phyloP scores from a whole-genome alignment of 2,329 filamentous ascomycete genomes.

The Sphaerulina vaccinii region DNA sequence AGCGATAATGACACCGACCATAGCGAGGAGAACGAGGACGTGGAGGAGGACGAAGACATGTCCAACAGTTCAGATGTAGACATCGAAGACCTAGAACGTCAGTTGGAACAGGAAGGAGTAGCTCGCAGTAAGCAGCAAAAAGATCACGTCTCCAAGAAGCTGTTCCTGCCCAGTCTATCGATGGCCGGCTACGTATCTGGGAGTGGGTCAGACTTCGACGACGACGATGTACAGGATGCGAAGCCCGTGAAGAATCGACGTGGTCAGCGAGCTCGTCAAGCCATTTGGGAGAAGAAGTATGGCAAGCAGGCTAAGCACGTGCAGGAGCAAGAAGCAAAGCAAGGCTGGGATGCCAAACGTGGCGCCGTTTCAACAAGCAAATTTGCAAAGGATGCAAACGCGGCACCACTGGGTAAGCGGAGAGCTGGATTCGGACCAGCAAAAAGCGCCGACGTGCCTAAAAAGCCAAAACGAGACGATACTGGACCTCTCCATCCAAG shows the following conservation, averaged over 20 bases:
- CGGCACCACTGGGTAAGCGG: constrained; percentile 17
- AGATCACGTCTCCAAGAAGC: constrained; percentile 44
- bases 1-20: constrained; percentile 36
- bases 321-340: constrained; percentile 49
- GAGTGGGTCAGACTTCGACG: constrained; percentile 69
- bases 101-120: constrained; percentile 29
- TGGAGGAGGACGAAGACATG: constrained; percentile 29
- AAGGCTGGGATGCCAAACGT: constrained; percentile 59
- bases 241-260: constrained; percentile 68
- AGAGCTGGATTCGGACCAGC: constrained; percentile 2
- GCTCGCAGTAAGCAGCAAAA: constrained; percentile 10
- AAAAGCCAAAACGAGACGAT: constrained; percentile 44
- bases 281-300: constrained; percentile 79
- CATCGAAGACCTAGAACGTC: constrained; percentile 30
- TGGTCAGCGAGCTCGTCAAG: constrained; percentile 74
- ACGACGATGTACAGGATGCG: constrained; percentile 47
- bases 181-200: constrained; percentile 76
- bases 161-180: constrained; percentile 73
- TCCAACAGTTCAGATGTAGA: constrained; percentile 23
- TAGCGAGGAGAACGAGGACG: constrained; percentile 38
- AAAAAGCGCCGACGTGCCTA: constrained; percentile 26
- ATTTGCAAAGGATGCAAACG: constrained; percentile 24
- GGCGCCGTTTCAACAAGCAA: constrained; percentile 47
- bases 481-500: constrained; percentile 60
- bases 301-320: constrained; percentile 69